Conservation (phyloP, 805 yeast species). For the Cyberlindnera nakhonratchasimensis region DNA sequence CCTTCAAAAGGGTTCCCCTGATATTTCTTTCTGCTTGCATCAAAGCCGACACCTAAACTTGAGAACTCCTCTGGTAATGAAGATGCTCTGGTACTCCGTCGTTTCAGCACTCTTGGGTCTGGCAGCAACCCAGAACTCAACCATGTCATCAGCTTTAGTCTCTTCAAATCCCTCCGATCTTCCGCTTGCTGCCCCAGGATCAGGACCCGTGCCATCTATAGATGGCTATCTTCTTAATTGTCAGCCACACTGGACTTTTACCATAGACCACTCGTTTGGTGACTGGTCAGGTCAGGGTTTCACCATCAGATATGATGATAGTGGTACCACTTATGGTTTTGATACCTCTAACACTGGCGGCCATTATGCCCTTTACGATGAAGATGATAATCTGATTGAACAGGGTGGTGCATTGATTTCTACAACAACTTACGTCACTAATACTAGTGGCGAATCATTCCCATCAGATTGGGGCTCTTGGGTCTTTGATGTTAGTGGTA, state of each 20-base stretch:
- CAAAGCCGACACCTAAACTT: no score
- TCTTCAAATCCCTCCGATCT: no score
- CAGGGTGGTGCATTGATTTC: slow-evolving; percentile 4
- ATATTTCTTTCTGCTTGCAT: no score
- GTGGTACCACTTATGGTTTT: background rate
- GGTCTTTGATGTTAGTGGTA: slow-evolving; percentile 1
- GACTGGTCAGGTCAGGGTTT: background rate
- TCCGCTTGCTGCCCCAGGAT: no score
- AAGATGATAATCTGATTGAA: slow-evolving; percentile 3
- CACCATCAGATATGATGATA: background rate
- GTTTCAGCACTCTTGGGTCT: no score
- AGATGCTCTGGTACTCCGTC: no score
- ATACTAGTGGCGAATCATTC: slow-evolving; percentile 6
- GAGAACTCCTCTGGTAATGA: no score
- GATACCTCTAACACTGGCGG: background rate
- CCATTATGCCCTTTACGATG: background rate
- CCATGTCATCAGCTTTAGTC: no score
- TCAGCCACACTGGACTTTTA: background rate
- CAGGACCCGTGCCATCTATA: no score
- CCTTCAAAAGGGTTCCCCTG: no score
- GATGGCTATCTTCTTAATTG: background rate
- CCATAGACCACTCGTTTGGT: background rate
- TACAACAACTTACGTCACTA: slow-evolving; percentile 3
- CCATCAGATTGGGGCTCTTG: slow-evolving; percentile 5
- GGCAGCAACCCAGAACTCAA: no score